Percentiles rank a stretch among this genome's conserved stretches.
phyloP scores from a whole-genome alignment of 805 yeast genomes.

The Hermanozyma aechmeae region DNA sequence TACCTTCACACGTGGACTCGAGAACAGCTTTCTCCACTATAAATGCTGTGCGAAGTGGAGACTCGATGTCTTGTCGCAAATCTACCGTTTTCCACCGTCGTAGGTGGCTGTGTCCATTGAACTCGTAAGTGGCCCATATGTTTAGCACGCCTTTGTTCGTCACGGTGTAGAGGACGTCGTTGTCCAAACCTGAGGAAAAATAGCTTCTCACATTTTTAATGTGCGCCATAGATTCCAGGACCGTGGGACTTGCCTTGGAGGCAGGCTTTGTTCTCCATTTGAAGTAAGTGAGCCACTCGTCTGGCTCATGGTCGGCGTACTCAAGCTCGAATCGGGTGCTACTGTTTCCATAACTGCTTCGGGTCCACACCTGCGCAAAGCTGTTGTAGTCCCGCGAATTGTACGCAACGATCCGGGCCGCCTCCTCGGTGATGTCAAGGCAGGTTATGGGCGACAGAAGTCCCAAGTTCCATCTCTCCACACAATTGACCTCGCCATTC shows the following conservation, averaged over 20 bases:
- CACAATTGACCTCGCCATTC: constrained; percentile 30
- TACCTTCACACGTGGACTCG: not conserved
- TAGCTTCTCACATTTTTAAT: constrained; percentile 25
- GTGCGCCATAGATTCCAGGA: constrained; percentile 22
- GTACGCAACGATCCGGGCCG: constrained; percentile 49
- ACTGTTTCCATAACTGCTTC: constrained; percentile 56
- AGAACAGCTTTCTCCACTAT: not conserved
- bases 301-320: constrained; percentile 52
- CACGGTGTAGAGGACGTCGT: constrained; percentile 48
- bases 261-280: constrained; percentile 14
- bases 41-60: not conserved
- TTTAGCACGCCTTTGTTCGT: constrained; percentile 50
- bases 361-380: constrained; percentile 69
- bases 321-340: constrained; percentile 57
- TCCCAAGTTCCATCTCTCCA: constrained; percentile 34
- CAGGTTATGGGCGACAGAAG: constrained; percentile 56
- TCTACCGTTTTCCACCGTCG: constrained; percentile 47
- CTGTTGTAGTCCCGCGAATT: constrained; percentile 54
- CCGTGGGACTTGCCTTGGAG: not conserved
- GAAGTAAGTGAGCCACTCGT: constrained; percentile 40
- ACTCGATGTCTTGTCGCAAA: constrained; percentile 7
- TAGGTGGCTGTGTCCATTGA: constrained; percentile 46
- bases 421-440: constrained; percentile 56
- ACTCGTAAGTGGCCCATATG: constrained; percentile 61
- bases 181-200: constrained; percentile 22